These are phyloP conservation scores for Hibiscus tridactylites DNA, from an alignment of 345 rosid species.

Conservation along the genomic window DNA sequence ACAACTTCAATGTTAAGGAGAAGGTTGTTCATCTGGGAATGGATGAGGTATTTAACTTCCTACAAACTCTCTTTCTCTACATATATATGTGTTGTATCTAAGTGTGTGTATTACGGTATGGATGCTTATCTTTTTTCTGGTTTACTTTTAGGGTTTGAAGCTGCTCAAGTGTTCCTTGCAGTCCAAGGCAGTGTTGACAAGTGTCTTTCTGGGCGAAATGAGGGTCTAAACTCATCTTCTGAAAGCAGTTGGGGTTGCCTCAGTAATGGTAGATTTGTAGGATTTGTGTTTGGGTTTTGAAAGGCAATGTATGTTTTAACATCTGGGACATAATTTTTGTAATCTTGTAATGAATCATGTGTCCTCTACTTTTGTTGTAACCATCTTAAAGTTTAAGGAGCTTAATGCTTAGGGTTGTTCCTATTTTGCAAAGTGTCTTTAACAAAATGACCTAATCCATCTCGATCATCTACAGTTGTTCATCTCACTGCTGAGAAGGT, in stretches of 20 bases:
- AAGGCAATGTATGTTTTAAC: neutral
- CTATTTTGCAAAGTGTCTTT: too few relatives aligned
- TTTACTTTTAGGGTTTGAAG: neutral
- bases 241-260: neutral
- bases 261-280: neutral
- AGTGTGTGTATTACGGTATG: neutral
- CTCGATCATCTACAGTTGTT: too few relatives aligned
- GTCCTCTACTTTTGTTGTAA: too few relatives aligned
- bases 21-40: slow-evolving; percentile 3
- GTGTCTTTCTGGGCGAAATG: neutral
- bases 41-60: slow-evolving; percentile 12
- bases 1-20: slow-evolving; percentile 14
- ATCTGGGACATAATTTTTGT: too few relatives aligned
- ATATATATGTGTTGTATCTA: too few relatives aligned
- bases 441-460: too few relatives aligned
- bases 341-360: too few relatives aligned
- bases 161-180: neutral
- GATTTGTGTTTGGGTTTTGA: neutral
- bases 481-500: too few relatives aligned
- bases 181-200: neutral
- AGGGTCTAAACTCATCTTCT: neutral
- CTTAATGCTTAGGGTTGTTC: too few relatives aligned
- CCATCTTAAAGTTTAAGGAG: too few relatives aligned
- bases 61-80: too few relatives aligned
- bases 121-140: neutral